Percentiles rank a stretch among this genome's conserved stretches.
phyloP scores from a whole-genome alignment of 805 yeast species.

The Tetrapisispora arboricola region DNA sequence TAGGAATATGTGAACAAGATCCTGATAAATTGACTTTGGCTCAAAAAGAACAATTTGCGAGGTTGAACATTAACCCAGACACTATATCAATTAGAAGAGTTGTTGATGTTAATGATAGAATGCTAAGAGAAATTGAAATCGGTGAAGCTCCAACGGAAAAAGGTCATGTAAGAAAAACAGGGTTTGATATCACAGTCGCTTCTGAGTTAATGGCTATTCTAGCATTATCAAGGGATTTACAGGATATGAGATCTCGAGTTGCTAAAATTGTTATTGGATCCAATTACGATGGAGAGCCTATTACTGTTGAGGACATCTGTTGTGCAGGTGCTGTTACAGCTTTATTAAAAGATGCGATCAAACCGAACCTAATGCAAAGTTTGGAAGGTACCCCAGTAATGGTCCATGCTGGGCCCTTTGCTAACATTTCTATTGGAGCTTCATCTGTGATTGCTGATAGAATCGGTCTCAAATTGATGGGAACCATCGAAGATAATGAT shows the following conservation, averaged over 20 bases:
- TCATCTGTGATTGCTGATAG: conserved; percentile 89
- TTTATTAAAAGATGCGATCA: conserved; percentile 86
- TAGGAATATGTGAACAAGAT: conserved; percentile 73
- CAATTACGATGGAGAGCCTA: conserved; percentile 60
- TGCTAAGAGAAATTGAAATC: conserved; percentile 76
- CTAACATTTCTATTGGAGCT: conserved; percentile 95
- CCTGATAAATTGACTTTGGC: conserved; percentile 73
- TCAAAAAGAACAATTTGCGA: conserved; percentile 64
- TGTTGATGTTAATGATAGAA: conserved; percentile 88
- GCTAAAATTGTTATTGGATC: conserved; percentile 88
- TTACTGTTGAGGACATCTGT: conserved; percentile 91
- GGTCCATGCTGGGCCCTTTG: conserved; percentile 97
- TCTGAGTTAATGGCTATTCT: conserved; percentile 93
- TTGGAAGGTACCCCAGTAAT: conserved; percentile 96
- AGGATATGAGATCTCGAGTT: conserved; percentile 78
- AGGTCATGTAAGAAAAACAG: conserved; percentile 75
- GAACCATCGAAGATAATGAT: conserved; percentile 37
- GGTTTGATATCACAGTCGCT: conserved; percentile 94
- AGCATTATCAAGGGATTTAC: conserved; percentile 67
- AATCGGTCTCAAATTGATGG: conserved; percentile 84
- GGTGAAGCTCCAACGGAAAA: conserved; percentile 93
- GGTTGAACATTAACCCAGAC: conserved; percentile 80
- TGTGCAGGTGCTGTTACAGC: conserved; percentile 95
- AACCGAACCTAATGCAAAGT: conserved; percentile 95
- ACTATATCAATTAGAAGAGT: conserved; percentile 89